phyloP scores from a whole-genome alignment of 2,329 filamentous ascomycete species.

The Calycina herbarum region DNA sequence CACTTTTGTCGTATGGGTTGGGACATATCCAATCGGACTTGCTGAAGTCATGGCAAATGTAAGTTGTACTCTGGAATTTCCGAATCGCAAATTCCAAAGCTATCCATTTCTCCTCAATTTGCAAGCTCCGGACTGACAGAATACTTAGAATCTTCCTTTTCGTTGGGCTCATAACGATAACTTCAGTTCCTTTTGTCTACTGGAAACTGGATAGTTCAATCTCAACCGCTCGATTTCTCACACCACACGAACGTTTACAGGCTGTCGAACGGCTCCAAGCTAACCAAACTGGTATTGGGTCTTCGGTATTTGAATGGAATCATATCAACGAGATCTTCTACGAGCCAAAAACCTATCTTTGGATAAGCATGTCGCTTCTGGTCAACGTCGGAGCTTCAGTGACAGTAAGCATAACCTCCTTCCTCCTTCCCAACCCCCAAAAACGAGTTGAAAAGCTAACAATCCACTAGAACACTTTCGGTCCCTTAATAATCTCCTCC shows the following conservation, averaged over 20 bases:
- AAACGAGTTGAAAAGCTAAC: not conserved
- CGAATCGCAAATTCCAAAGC: conserved; percentile 47
- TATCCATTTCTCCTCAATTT: conserved; percentile 41
- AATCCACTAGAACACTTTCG: conserved; percentile 55
- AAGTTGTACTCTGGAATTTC: conserved; percentile 34
- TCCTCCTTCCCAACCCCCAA: too few relatives aligned
- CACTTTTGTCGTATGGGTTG: conserved; percentile 36
- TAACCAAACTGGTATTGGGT: conserved; percentile 75
- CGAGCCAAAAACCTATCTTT: conserved; percentile 58
- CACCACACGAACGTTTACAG: conserved; percentile 63
- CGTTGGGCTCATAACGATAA: conserved; percentile 59
- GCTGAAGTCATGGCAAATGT: conserved; percentile 42
- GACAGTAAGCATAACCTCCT: conserved; percentile 34
- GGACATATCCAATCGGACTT: conserved; percentile 45
- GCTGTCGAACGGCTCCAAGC: conserved; percentile 70
- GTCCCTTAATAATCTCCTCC: conserved; percentile 55
- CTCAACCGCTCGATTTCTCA: conserved; percentile 55
- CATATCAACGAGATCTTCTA: conserved; percentile 57
- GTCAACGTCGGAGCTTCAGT: conserved; percentile 66
- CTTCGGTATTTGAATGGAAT: conserved; percentile 65
- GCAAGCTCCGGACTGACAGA: too few relatives aligned
- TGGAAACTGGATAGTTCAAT: conserved; percentile 58
- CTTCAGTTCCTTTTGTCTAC: conserved; percentile 58
- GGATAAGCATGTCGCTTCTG: conserved; percentile 58
- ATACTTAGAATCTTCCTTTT: conserved; percentile 64